phyloP scores from a whole-genome alignment of 176 grass and related monocot species.

The Eragrostis nindensis region DNA sequence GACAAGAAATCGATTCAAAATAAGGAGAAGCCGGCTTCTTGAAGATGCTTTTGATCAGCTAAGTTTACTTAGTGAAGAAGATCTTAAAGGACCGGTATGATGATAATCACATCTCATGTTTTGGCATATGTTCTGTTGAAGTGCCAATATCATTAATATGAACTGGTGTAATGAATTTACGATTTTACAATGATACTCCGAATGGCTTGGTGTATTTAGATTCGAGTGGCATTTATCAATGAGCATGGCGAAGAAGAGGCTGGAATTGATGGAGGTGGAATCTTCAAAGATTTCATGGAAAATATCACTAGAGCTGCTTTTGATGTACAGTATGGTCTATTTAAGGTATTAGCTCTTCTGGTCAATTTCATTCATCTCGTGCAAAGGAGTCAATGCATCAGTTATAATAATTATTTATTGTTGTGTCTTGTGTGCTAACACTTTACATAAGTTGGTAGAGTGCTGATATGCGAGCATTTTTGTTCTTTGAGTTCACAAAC shows the following conservation, averaged over 20 bases:
- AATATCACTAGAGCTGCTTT: conserved; percentile 97
- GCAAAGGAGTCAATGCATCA: background rate
- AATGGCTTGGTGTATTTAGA: conserved; percentile 61
- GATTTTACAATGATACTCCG: conserved; percentile 22
- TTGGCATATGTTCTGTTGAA: conserved; percentile 9
- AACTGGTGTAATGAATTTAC: background rate
- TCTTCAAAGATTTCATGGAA: conserved; percentile 99
- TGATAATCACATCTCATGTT: conserved; percentile 26
- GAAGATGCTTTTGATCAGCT: conserved; percentile 97
- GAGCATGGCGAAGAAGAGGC: conserved; percentile 93
- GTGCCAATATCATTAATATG: conserved; percentile 17
- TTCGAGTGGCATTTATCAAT: conserved; percentile 88
- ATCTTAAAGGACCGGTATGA: conserved; percentile 90
- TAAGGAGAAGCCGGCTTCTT: conserved; percentile 94
- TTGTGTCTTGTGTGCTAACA: conserved; percentile 8
- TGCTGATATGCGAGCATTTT: conserved; percentile 1
- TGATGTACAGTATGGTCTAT: conserved; percentile 91
- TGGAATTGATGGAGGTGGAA: conserved; percentile 97
- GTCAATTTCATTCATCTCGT: conserved; percentile 13
- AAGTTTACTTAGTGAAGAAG: conserved; percentile 78
- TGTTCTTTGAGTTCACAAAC: background rate
- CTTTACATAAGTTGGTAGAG: background rate
- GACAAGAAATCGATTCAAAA: conserved; percentile 81
- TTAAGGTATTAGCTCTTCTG: conserved; percentile 71
- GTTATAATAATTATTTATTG: conserved; percentile 15